phyloP scores from a whole-genome alignment of 495 filamentous ascomycete species.

The Trichoderma erinaceum region DNA sequence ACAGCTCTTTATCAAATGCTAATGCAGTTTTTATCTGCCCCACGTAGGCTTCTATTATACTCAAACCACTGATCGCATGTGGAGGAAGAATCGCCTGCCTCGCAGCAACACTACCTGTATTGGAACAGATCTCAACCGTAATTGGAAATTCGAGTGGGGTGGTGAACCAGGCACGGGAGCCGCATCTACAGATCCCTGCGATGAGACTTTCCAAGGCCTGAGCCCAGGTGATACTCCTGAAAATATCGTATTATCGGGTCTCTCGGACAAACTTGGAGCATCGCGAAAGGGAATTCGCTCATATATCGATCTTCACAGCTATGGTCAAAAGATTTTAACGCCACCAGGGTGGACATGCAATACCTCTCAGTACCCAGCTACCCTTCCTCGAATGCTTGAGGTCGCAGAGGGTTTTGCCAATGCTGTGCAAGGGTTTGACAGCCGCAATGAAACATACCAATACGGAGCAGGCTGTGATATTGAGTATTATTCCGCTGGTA shows the following conservation, averaged over 20 bases:
- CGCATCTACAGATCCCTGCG: conserved; percentile 47
- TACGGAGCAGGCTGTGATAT: conserved; percentile 53
- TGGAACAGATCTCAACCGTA: conserved; percentile 58
- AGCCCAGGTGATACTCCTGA: conserved; percentile 31
- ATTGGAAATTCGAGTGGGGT: conserved; percentile 53
- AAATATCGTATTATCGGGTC: conserved; percentile 26
- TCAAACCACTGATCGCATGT: conserved; percentile 52
- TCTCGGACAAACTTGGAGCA: conserved; percentile 33
- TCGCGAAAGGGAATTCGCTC: conserved; percentile 44
- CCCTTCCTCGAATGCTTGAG: conserved; percentile 23
- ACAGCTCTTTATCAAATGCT: background rate
- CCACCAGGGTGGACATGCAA: conserved; percentile 40
- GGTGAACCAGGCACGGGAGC: conserved; percentile 32
- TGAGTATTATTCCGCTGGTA: conserved; percentile 52
- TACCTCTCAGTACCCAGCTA: conserved; percentile 39
- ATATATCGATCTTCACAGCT: conserved; percentile 57
- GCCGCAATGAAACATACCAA: conserved; percentile 4
- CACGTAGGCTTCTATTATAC: conserved; percentile 52
- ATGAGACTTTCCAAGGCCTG: conserved; percentile 48
- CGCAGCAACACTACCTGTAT: conserved; percentile 40
- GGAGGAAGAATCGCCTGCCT: conserved; percentile 58
- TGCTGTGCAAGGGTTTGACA: background rate
- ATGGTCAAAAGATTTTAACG: conserved; percentile 43
- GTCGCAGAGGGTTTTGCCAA: background rate
- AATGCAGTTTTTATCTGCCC: background rate